These are phyloP conservation scores for Hypoxylon sp. DNA, from an alignment of 2,329 filamentous ascomycete species.

Conservation along the genomic window DNA sequence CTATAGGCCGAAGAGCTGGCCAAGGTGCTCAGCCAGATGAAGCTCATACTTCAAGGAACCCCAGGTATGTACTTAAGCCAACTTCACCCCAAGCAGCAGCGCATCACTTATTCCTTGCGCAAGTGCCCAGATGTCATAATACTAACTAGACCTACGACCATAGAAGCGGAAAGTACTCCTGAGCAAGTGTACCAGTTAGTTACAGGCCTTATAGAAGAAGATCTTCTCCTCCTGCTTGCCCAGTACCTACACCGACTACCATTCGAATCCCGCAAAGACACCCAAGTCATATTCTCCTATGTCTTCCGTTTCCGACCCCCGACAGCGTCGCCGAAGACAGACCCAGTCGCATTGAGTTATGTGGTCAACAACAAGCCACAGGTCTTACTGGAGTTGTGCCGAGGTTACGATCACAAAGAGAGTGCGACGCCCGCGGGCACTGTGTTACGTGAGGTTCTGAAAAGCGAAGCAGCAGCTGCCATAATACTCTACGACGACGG, in stretches of 20 bases:
- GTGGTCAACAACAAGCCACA: constrained; percentile 89
- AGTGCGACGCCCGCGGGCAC: constrained; percentile 93
- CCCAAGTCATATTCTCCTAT: constrained; percentile 95
- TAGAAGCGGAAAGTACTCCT: constrained; percentile 87
- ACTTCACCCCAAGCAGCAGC: constrained; percentile 6
- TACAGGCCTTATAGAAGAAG: constrained; percentile 87
- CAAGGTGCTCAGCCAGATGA: constrained; percentile 90
- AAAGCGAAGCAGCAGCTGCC: constrained; percentile 90
- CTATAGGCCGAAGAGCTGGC: constrained; percentile 86
- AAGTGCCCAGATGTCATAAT: constrained; percentile 2
- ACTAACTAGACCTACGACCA: constrained; percentile 31
- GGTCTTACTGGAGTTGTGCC: constrained; percentile 88
- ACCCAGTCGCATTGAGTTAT: constrained; percentile 89
- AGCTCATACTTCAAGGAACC: constrained; percentile 91
- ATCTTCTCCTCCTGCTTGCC: constrained; percentile 87
- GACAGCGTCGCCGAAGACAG: constrained; percentile 75
- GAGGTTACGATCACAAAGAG: constrained; percentile 90
- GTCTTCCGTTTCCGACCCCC: constrained; percentile 90
- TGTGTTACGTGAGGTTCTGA: constrained; percentile 87
- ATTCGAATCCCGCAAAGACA: constrained; percentile 96
- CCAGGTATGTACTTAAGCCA: constrained; percentile 72
- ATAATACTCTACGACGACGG: constrained; percentile 95
- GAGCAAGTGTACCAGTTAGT: constrained; percentile 92
- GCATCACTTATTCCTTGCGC: constrained; percentile 19
- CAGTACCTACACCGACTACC: constrained; percentile 86